Base-by-base conservation (phyloP, 257 asterid species). In the Solanum stenotomum region DNA sequence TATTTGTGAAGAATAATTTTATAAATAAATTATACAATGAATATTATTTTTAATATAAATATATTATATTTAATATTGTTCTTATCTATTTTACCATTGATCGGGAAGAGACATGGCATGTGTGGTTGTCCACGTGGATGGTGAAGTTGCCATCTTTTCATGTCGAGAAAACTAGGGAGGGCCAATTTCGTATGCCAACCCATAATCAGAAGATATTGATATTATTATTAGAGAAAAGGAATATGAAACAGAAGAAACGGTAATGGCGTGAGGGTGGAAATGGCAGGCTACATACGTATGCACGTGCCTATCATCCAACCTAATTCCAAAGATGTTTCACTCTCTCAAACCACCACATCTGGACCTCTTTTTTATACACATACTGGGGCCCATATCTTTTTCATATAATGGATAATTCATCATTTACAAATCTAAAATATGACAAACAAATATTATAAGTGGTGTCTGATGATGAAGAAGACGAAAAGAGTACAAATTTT, bases 251-350 rank as follows among this genome's bases (percentile, higher is more conserved):
- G 4, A 89, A 83, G 89, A 84, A 90, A 90, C 91, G 92, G 92
- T 91, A 46, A 91, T 87, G 83, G 89, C 87, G 88, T 90, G 93
- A 90, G 78, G 18, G 87, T 29, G 35, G 84, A 78, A 74, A 37
- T 67, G 90, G 85, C 89, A 88, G 93, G 92, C 63, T 52, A 56
- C 23, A 52, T 52, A 52, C 65, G n/a, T 56, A 20, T 56, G 65
- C 65, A 85, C 88, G 91, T 90, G 91, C 77, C 87, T 75, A 74
- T 72, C 42, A 56, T 79, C 59, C 90, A 87, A 84, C 85, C 70
- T 63, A 11, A 35, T 46, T 31, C 12, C 1, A 9, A 23, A 84
- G 90, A 91, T 90, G 93, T 87, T 91, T 82, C 89, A 59, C 4
- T 23, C 61, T 6, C 11, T 14, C 9, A 34, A 44, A 79, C 83